Conservation (phyloP, 2,329 filamentous ascomycete species). For the Fusarium paranaense region DNA sequence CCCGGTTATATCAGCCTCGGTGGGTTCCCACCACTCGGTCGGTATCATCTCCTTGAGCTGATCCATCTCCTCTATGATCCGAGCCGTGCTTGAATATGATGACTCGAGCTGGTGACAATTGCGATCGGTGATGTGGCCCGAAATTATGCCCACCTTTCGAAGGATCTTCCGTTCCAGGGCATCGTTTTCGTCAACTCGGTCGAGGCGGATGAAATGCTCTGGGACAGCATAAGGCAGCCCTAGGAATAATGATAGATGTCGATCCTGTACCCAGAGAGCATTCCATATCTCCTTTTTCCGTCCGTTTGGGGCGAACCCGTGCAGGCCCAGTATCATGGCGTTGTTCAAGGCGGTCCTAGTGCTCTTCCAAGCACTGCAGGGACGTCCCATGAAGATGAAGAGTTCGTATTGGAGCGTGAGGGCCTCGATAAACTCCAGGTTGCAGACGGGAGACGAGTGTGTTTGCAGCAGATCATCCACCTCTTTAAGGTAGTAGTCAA, state of each 20-base stretch:
- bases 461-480: slow-evolving; percentile 6
- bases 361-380: slow-evolving; percentile 65
- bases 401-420: slow-evolving; percentile 63
- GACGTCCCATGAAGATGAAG: slow-evolving; percentile 66
- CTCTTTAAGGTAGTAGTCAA: background rate
- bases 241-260: slow-evolving; percentile 44
- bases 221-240: slow-evolving; percentile 20
- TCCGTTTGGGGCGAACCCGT: slow-evolving; percentile 48
- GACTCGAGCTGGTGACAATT: slow-evolving; percentile 1
- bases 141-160: slow-evolving; percentile 8
- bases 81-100: background rate
- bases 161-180: slow-evolving; percentile 26
- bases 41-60: slow-evolving; percentile 51
- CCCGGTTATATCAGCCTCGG: background rate
- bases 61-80: slow-evolving; percentile 47
- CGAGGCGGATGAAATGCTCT: background rate
- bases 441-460: slow-evolving; percentile 41
- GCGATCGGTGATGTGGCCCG: slow-evolving; percentile 18
- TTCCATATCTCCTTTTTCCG: slow-evolving; percentile 53
- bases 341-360: slow-evolving; percentile 63
- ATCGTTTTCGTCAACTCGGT: background rate
- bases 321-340: slow-evolving; percentile 62
- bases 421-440: slow-evolving; percentile 63
- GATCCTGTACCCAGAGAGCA: slow-evolving; percentile 56
- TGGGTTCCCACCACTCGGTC: slow-evolving; percentile 9